Base-by-base conservation (phyloP, 2,329 filamentous ascomycete species). In the Botrytis porri region DNA sequence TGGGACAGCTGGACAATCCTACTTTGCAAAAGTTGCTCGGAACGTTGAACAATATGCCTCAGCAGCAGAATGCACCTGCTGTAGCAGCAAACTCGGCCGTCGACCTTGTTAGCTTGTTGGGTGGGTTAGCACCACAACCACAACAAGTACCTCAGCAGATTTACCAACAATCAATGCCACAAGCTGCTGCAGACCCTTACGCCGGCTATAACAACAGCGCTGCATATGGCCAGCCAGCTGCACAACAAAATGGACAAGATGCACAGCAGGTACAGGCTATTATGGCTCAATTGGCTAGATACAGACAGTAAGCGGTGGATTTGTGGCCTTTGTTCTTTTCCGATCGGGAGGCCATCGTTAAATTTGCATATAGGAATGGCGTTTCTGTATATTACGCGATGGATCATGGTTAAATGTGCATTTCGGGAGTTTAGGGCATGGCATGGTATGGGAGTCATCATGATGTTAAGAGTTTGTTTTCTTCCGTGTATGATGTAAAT, bases 21-120 rank as follows among this genome's bases (percentile, higher is more conserved):
- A 88, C 90, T 9, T 83, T 95, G n/a, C 92, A 94, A 78, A 90
- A 88, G 71, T 83, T 95, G 8, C 82, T 95, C 9, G 86, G 88
- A 29, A 87, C 88, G 14, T 85, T 94, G 70, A 79, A 76, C 45
- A 75, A 70, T 18, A 74, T 75, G 22, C 76, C 76, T 18, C 78
- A 77, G 29, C 75, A 75, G 60, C 76, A 76, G 35, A 78, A 77
- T 69, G 65, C 73, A 1, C 76, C 77, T 22, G 76, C 79, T 45
- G 75, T 70, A 41, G 72, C 77, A 37, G 81, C 83, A 32, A 82
- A 83, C 51, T 80, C 82, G 18, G 74, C 73, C 7, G 75, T 81
- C n/a, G 79, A 82, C 71, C 75, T 82, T 48, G 77, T 77, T 60
- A 75, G 77, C 35, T 71, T 82, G 48, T 74, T 82, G 1, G 79